Evolutionary conservation across 805 yeast species (phyloP), one percentile per base, ranked within the genome.

Genomic region (Metahyphopichia silvanorum): DNA sequence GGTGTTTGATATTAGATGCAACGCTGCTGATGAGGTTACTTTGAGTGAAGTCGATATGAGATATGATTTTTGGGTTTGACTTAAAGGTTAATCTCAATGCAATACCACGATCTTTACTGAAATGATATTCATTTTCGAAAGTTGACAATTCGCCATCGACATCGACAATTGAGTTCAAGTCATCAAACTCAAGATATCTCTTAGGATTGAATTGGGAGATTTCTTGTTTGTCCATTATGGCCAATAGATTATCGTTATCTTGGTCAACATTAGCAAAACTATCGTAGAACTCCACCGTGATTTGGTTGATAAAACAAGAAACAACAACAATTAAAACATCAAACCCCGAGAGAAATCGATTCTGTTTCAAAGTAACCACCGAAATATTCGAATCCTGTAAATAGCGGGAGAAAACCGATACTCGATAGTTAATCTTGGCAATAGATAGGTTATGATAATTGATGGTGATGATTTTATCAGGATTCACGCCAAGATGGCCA

Each of bases 21-120:
- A 72, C 55, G 5, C 77, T 64, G 40, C 80, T 70, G 4, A 76
- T 71, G 25, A 77, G 50, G 40, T 75, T 74, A 36, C 69, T 58
- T 35, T 77, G 81, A 4, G 76, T 68, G 44, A 70, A 77, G 9
- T 46, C 51, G 16, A 42, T 41, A 4, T 37, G 37, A 5, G 47
- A 38, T 12, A 43, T 29, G 11, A 43, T 25, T 14, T 37, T 42
- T 7, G 28, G 24, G 9, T 25, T 37, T 11, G 41, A 31, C 21
- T 46, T 44, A 5, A 42, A 34, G 4, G 55, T 44, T 5, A 61
- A 32, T 23, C 43, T 46, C 10, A 66, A 29, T 2, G 67, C 62
- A 4, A 60, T 53, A 2, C 71, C 71, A 27, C 53, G 55, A 40
- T 66, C 71, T 34, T 62, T 61, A 11, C 38, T 52, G 22, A 42